These are phyloP conservation scores for Candida tetrigidarum DNA, from an alignment of 1,139 yeast species.

Conservation along the genomic window DNA sequence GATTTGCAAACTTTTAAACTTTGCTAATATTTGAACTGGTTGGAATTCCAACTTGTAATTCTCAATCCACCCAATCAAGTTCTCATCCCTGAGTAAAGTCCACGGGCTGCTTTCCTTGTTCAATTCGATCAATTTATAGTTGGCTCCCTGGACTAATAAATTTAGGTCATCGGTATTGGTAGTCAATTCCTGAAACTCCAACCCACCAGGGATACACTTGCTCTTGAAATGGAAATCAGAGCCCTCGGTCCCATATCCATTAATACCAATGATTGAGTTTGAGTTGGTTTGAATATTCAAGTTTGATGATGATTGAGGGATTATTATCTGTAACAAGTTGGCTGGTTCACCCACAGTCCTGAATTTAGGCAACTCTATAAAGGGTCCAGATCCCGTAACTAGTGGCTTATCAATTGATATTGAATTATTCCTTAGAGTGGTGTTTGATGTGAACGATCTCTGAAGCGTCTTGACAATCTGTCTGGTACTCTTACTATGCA, in stretches of 20 bases:
- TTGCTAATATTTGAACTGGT: conserved; percentile 21
- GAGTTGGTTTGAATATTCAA: conserved; percentile 28
- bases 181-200: conserved; percentile 29
- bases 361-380: conserved; percentile 40
- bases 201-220: background rate
- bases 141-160: conserved; percentile 34
- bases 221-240: background rate
- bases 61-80: conserved; percentile 49
- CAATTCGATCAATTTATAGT: conserved; percentile 30
- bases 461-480: background rate
- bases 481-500: background rate
- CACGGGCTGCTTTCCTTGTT: conserved; percentile 23
- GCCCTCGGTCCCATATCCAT: conserved; percentile 32
- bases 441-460: background rate
- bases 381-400: conserved; percentile 44
- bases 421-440: background rate
- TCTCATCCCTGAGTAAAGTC: conserved; percentile 35
- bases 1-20: conserved; percentile 25
- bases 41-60: conserved; percentile 22
- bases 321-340: conserved; percentile 34
- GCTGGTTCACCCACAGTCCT: conserved; percentile 35
- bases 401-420: conserved; percentile 14
- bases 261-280: conserved; percentile 33
- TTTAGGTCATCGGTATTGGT: conserved; percentile 27
- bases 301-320: conserved; percentile 36